Percentiles rank a stretch among this genome's conserved stretches.
Evolutionary conservation across 2,329 filamentous ascomycete species (phyloP).

Genomic region (Fusarium succisae): DNA sequence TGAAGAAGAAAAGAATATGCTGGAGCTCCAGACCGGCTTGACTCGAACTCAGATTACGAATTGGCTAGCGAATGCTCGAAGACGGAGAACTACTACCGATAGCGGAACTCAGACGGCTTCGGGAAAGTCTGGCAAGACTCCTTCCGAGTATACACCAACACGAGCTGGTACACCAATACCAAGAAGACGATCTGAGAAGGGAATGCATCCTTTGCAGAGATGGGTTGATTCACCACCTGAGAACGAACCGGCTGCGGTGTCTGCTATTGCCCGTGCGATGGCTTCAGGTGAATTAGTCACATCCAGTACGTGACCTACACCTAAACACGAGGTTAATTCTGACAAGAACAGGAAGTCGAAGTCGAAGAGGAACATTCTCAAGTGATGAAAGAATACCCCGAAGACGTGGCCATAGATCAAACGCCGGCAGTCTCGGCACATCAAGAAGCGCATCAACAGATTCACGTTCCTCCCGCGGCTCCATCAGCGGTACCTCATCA

Average conservation of each 20-base stretch:
- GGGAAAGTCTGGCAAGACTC: background rate
- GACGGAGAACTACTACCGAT: constrained; percentile 72
- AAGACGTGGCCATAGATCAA: constrained; percentile 20
- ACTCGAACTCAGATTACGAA: constrained; percentile 83
- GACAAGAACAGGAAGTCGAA: constrained; percentile 12
- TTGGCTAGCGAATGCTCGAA: constrained; percentile 86
- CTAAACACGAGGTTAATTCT: constrained; percentile 55
- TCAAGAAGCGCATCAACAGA: constrained; percentile 31
- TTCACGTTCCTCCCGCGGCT: constrained; percentile 23
- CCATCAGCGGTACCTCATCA: constrained; percentile 14
- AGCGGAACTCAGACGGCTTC: constrained; percentile 17
- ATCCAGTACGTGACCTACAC: constrained; percentile 10
- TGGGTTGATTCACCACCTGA: constrained; percentile 49
- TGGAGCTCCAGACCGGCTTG: constrained; percentile 78
- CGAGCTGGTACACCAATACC: constrained; percentile 57
- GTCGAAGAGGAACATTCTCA: constrained; percentile 19
- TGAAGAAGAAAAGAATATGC: constrained; percentile 79
- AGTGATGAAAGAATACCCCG: constrained; percentile 11
- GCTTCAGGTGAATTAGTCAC: constrained; percentile 19
- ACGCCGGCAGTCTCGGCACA: constrained; percentile 21
- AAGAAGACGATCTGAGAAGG: constrained; percentile 39
- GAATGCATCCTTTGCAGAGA: constrained; percentile 43
- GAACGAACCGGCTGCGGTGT: constrained; percentile 45
- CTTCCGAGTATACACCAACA: constrained; percentile 53
- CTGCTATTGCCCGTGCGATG: constrained; percentile 45